These are phyloP conservation scores for Mycena galopus DNA, from an alignment of 768 basidiomycete genomes.

Conservation along the genomic window DNA sequence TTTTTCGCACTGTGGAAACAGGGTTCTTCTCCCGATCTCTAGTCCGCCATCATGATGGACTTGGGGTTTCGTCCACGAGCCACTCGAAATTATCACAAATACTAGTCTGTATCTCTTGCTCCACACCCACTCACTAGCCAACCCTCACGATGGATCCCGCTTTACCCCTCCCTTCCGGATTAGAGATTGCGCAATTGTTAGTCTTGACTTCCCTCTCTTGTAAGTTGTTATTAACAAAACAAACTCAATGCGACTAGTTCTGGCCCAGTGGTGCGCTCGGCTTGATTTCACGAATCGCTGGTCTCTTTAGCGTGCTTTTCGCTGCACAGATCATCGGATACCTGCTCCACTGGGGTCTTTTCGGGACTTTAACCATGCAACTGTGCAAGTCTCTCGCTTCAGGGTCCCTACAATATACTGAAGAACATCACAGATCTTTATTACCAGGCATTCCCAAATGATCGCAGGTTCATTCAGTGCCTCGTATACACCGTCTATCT, in stretches of 20 bases:
- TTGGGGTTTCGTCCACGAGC: not conserved
- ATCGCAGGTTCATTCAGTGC: not conserved
- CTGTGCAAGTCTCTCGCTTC: not conserved
- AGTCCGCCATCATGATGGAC: not conserved
- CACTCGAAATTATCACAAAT: not conserved
- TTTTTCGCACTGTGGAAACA: not conserved
- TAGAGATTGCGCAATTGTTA: not conserved
- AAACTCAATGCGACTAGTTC: not conserved
- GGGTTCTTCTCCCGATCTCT: not conserved
- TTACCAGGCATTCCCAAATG: not conserved
- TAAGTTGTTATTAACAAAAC: not conserved
- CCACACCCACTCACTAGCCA: not conserved
- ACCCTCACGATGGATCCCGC: not conserved
- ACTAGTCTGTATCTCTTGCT: not conserved
- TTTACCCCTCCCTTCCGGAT: not conserved
- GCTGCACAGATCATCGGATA: not conserved
- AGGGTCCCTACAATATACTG: not conserved
- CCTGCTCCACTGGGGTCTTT: not conserved
- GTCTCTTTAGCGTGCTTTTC: not conserved
- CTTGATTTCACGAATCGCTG: not conserved
- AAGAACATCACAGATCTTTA: not conserved
- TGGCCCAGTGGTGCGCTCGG: not conserved
- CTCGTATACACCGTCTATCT: not conserved
- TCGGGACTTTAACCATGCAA: not conserved
- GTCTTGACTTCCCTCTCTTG: not conserved